Evolutionary conservation across 2,329 filamentous ascomycete genomes (phyloP).

Genomic region (Aspergillus sojae): DNA sequence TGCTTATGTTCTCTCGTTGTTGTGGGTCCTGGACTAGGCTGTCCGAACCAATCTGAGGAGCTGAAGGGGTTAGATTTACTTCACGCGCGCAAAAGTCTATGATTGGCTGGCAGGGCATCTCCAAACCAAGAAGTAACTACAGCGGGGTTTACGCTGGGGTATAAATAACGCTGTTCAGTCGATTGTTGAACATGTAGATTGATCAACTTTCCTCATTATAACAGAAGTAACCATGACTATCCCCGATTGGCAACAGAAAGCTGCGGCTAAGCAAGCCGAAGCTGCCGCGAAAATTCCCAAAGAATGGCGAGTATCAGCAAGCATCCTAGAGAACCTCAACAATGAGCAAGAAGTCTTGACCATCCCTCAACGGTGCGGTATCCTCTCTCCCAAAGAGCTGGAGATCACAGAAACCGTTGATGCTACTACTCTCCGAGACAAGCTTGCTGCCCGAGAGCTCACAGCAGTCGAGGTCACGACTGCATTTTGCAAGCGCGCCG

Average conservation of each 20-base stretch:
- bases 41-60: no score
- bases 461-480: slow-evolving; percentile 16
- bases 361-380: neutral
- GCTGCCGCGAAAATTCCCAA: slow-evolving; percentile 31
- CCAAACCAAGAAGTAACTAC: no score
- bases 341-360: neutral
- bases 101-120: no score
- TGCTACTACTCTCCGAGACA: neutral
- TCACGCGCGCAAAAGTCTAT: no score
- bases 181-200: neutral
- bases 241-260: slow-evolving; percentile 17
- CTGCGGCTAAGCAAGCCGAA: slow-evolving; percentile 26
- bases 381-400: neutral
- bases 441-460: slow-evolving; percentile 7
- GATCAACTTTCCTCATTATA: neutral
- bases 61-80: no score
- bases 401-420: neutral
- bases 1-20: no score
- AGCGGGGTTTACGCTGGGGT: neutral
- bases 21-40: no score
- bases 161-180: neutral
- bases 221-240: slow-evolving; percentile 6
- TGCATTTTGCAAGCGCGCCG: slow-evolving; percentile 43
- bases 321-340: neutral
- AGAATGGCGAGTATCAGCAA: slow-evolving; percentile 30